phyloP scores from a whole-genome alignment of 2,329 filamentous ascomycete species.

The Curvularia sp. region DNA sequence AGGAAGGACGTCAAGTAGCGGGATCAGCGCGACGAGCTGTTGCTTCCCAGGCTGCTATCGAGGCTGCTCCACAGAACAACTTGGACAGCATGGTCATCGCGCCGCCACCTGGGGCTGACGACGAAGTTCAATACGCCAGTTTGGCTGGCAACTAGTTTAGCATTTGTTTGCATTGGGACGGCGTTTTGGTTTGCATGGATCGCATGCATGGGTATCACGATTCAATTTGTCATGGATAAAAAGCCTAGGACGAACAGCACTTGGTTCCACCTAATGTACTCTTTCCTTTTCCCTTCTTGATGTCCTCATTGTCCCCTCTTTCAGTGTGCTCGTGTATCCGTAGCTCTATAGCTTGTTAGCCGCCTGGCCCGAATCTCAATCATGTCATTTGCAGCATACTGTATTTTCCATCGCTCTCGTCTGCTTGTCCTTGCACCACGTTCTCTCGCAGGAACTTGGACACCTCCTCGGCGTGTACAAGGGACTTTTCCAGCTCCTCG shows the following conservation, averaged over 20 bases:
- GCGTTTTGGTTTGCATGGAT: slow-evolving; percentile 31
- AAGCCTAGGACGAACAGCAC: slow-evolving; percentile 49
- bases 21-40: slow-evolving; percentile 38
- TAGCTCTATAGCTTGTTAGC: slow-evolving; percentile 64
- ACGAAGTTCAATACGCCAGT: slow-evolving; percentile 85
- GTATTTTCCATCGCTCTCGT: slow-evolving; percentile 60
- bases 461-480: slow-evolving; percentile 82
- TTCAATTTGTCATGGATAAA: slow-evolving; percentile 31
- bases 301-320: slow-evolving; percentile 88
- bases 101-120: slow-evolving; percentile 78
- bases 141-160: slow-evolving; percentile 72
- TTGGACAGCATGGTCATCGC: slow-evolving; percentile 63
- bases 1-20: slow-evolving; percentile 67
- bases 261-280: slow-evolving; percentile 48
- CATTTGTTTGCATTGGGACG: slow-evolving; percentile 29
- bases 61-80: slow-evolving; percentile 51
- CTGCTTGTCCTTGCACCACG: slow-evolving; percentile 78
- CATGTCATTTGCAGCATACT: slow-evolving; percentile 61
- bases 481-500: slow-evolving; percentile 66
- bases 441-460: slow-evolving; percentile 81
- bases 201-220: slow-evolving; percentile 42
- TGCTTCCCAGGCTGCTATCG: slow-evolving; percentile 50
- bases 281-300: slow-evolving; percentile 68
- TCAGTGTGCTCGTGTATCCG: slow-evolving; percentile 92
- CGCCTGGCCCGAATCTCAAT: not conserved